Conservation (phyloP, 257 asterid species). For the Rauvolfia tetraphylla region DNA sequence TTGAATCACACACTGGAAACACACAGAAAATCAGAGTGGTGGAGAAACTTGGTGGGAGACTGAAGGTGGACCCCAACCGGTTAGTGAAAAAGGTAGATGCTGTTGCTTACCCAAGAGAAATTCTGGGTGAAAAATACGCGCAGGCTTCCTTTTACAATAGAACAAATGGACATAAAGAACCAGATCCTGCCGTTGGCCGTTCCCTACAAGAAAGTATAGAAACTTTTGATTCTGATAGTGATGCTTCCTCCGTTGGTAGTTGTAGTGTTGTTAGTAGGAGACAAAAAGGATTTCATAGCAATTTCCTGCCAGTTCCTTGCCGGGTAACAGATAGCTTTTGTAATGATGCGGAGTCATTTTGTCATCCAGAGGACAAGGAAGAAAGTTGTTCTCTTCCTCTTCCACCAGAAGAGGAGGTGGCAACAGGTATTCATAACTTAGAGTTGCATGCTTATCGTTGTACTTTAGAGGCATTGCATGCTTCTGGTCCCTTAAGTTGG, state of each 20-base stretch:
- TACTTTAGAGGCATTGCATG: conserved; percentile 69
- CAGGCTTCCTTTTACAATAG: conserved; percentile 42
- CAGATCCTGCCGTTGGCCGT: conserved; percentile 30
- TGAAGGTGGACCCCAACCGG: conserved; percentile 28
- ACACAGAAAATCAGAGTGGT: conserved; percentile 40
- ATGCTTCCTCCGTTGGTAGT: conserved; percentile 80
- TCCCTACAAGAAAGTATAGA: conserved; percentile 33
- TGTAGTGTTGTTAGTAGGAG: conserved; percentile 55
- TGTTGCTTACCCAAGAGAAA: conserved; percentile 57
- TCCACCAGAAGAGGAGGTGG: conserved; percentile 53
- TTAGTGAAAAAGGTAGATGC: conserved; percentile 57
- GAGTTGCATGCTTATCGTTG: conserved; percentile 83
- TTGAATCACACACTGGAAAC: conserved; percentile 40
- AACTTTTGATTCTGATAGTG: conserved; percentile 44
- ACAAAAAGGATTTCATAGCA: conserved; percentile 32
- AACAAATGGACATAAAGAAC: conserved; percentile 45
- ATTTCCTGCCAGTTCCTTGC: conserved; percentile 27
- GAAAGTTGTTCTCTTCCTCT: conserved; percentile 32
- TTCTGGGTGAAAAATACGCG: conserved; percentile 48
- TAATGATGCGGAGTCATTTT: conserved; percentile 68
- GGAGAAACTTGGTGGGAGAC: conserved; percentile 39
- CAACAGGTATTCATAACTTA: conserved; percentile 54
- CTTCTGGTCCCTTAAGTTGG: conserved; percentile 93
- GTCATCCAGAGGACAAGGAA: conserved; percentile 40
- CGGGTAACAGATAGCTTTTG: conserved; percentile 38